phyloP scores from a whole-genome alignment of 106 monocot genomes.

The Dioscorea dumetorum region DNA sequence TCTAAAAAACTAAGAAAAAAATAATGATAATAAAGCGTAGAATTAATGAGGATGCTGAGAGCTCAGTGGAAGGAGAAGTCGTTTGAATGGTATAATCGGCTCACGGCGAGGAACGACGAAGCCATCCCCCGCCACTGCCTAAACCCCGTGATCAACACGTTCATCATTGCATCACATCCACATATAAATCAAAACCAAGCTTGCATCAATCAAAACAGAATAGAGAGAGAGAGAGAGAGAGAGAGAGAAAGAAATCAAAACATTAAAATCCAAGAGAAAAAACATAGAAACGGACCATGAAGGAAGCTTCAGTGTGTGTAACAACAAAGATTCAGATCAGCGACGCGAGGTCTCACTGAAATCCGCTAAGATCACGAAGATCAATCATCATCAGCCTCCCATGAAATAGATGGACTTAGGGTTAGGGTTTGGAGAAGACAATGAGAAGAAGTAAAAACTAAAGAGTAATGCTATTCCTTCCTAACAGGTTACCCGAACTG shows the following conservation, averaged over 20 bases:
- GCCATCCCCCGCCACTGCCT: background rate
- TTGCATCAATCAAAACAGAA: background rate
- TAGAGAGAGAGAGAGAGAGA: no score
- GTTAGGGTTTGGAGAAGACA: no score
- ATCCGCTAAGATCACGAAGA: background rate
- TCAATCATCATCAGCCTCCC: background rate
- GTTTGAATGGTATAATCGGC: background rate
- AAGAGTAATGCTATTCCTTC: no score
- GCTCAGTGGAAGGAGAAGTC: slow-evolving; percentile 3
- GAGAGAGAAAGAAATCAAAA: background rate
- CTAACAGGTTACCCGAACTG: no score
- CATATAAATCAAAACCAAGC: background rate
- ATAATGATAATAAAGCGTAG: no score
- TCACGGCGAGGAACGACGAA: background rate
- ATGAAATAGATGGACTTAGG: background rate
- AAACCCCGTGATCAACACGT: background rate
- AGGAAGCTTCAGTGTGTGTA: background rate
- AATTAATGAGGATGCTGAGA: background rate
- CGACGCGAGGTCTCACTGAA: background rate
- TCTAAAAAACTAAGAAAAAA: no score
- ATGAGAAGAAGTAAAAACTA: no score
- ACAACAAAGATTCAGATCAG: background rate
- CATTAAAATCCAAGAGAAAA: background rate
- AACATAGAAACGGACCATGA: background rate
- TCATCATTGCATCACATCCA: background rate